phyloP scores from a whole-genome alignment of 2,329 filamentous ascomycete genomes.

The Arthrobotrys sphaeroides region DNA sequence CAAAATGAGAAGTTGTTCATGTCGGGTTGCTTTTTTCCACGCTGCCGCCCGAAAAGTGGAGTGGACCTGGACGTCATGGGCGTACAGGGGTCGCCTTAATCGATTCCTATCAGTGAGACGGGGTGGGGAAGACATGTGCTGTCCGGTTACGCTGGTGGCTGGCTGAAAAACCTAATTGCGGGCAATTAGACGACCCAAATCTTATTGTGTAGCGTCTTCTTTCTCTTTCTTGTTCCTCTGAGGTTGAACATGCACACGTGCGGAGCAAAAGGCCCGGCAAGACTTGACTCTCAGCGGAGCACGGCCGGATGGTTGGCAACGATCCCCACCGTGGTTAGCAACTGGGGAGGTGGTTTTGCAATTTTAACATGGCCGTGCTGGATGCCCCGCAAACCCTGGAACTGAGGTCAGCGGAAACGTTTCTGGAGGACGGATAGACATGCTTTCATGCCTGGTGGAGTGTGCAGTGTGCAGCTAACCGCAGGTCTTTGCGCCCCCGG shows the following conservation, averaged over 20 bases:
- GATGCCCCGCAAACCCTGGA: conserved; percentile 9
- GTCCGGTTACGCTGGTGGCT: conserved; percentile 54
- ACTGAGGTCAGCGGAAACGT: conserved; percentile 8
- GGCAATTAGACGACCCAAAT: conserved; percentile 51
- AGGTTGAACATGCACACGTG: conserved; percentile 16
- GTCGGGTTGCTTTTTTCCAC: conserved; percentile 49
- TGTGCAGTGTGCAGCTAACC: conserved; percentile 11
- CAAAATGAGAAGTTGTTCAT: conserved; percentile 19
- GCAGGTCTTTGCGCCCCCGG: conserved; percentile 25
- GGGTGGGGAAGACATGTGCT: conserved; percentile 49
- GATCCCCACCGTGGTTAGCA: conserved; percentile 13
- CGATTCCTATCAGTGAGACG: conserved; percentile 34
- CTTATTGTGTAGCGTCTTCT: conserved; percentile 27
- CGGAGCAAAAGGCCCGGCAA: conserved; percentile 28
- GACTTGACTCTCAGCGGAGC: conserved; percentile 15
- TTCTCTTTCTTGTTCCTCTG: conserved; percentile 8
- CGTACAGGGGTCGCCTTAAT: conserved; percentile 37
- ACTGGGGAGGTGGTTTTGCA: conserved; percentile 1
- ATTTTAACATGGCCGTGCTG: conserved; percentile 35
- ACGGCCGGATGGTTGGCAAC: conserved; percentile 23
- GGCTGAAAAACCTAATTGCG: conserved; percentile 49
- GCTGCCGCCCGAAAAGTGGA: conserved; percentile 46
- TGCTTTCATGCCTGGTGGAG: conserved; percentile 3
- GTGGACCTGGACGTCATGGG: conserved; percentile 52
- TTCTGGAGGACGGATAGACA: not conserved